Base-by-base conservation (phyloP, 495 filamentous ascomycete species). In the Tuber magnatum region DNA sequence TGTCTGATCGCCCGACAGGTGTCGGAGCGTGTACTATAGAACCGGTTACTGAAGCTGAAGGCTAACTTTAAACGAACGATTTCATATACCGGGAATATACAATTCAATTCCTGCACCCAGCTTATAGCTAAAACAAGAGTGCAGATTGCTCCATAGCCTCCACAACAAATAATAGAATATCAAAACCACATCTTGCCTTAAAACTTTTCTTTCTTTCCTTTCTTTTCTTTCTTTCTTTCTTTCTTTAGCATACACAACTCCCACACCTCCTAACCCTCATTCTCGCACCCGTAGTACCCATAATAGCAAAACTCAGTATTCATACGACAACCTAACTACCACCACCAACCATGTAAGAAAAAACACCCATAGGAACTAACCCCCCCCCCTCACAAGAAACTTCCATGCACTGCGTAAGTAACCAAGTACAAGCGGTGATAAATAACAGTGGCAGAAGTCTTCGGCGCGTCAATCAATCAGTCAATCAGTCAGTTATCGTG, bases 401-500 rank as follows among this genome's bases (percentile, higher is more conserved):
- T 61, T 61, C 51, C 51, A 61, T 61, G 28, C 51, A n/a, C 24
- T 61, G 3, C 51, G 51, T 61, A 9, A 14, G 51, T 61, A 61
- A 12, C 51, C n/a, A 61, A 61, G n/a, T 61, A 61, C 51, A 61
- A 61, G 10, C 51, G 24, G 51, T 61, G n/a, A 28, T 28, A 61
- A 61, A n/a, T n/a, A 56, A 61, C 24, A 61, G 51, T 61, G n/a
- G n/a, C 28, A 61, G 51, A 61, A 61, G 51, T 5, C 51, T 61
- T 61, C 51, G 24, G n/a, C 28, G 51, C 51, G n/a, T 61, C 51
- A 61, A 61, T 61, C 51, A 61, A 56, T n/a, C 48, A 56, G 24
- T n/a, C 24, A 56, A 61, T 61, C 51, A 61, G 51, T 61, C n/a
- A 61, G 51, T 61, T 61, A 61, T 61, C 51, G 24, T 61, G 51